Base-by-base conservation (phyloP, 2,329 filamentous ascomycete genomes). In the Calonectria pseudoturangicola region DNA sequence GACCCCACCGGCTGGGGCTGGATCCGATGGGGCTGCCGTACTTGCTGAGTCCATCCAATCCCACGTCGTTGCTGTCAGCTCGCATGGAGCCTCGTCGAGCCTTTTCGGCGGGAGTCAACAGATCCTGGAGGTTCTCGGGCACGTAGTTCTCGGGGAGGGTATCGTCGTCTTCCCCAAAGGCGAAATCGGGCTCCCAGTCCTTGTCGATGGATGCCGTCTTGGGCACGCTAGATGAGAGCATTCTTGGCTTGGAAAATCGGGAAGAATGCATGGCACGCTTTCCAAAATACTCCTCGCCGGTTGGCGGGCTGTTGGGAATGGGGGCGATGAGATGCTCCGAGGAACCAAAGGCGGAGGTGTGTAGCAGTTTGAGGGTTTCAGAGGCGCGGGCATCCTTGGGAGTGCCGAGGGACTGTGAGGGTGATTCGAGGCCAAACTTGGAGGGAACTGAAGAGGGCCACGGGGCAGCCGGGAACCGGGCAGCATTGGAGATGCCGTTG, bases 381-480 rank as follows among this genome's bases (percentile, higher is more conserved):
- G 91, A 92, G 3, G 91, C 90, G 64, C 90, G 87, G 3, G 86
- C 85, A 63, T 92, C 91, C 76, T 91, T 91, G 70, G 88, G 92
- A 36, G 88, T 88, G 80, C 87, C 89, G 48, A 95, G 88, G 0
- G 95, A 95, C 1, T 93, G 91, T 2, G 95, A 93, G 6, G 95
- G 95, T 10, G 94, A 95, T 66, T 98, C 96, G 76, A 98, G 87
- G 16, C 94, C 94, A 79, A 98, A 98, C 79, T 96, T 95, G 65
- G 95, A 94, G 12, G 97, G 97, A 13, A 98, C 94, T 0, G 96
- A 98, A 0, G 96, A 95, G 9, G 96, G 96, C 84, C 97, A 95
- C 0, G 96, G 95, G 0, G 94, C 97, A 39, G 85, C 87, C 21
- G 88, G 88, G 82, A 96, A 95, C 72, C 95, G 92, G 21, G 96